phyloP scores from a whole-genome alignment of 306 rosid species.

The Quercus variabilis region DNA sequence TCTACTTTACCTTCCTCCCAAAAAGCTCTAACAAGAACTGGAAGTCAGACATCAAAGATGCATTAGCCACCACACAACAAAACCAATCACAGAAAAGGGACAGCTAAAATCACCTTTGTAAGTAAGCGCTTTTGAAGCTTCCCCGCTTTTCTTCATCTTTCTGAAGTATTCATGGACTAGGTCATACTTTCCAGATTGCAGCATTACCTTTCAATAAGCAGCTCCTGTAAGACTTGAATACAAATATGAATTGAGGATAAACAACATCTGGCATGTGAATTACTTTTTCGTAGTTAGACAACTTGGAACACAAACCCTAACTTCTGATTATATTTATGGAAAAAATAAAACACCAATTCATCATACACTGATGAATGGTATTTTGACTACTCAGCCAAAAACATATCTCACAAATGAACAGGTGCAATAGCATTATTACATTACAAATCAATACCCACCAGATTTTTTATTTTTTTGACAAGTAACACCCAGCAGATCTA shows the following conservation, averaged over 20 bases:
- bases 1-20: constrained; percentile 79
- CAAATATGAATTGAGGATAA: constrained; percentile 28
- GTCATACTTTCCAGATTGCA: constrained; percentile 75
- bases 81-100: constrained; percentile 24
- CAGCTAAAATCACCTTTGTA: constrained; percentile 62
- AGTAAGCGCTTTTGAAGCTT: constrained; percentile 68
- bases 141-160: constrained; percentile 73
- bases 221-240: constrained; percentile 45
- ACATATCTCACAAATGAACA: neutral
- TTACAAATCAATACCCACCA: neutral
- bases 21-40: constrained; percentile 79
- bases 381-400: no score
- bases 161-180: constrained; percentile 66
- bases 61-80: constrained; percentile 27
- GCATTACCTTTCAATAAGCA: constrained; percentile 82
- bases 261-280: constrained; percentile 20
- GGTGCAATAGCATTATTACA: constrained; percentile 14
- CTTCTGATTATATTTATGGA: neutral
- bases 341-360: constrained; percentile 12
- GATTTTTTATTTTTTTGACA: no score
- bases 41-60: constrained; percentile 13
- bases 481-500: neutral
- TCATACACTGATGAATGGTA: neutral
- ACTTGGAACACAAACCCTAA: constrained; percentile 1
- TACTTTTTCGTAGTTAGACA: constrained; percentile 15